A percentile compares a stretch with the other conserved stretches of the same genome.
phyloP scores from a whole-genome alignment of 1,284 basidiomycete species.

The Tylopilus sp. region DNA sequence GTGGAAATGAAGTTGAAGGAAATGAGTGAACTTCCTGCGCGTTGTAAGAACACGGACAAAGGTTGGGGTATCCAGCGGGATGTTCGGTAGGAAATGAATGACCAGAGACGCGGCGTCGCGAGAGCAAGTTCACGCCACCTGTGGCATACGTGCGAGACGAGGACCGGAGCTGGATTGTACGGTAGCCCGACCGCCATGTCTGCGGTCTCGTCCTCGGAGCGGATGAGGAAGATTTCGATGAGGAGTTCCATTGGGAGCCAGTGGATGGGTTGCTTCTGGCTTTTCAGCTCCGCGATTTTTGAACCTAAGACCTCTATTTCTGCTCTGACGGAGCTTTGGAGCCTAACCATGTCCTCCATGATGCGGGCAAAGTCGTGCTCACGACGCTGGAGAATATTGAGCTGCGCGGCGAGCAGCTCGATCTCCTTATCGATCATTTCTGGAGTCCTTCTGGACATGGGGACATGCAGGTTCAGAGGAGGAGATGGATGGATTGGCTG shows the following conservation, averaged over 20 bases:
- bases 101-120: conserved; percentile 43
- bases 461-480: neutral
- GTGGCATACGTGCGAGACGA: conserved; percentile 45
- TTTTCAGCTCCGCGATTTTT: conserved; percentile 35
- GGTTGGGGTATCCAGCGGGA: conserved; percentile 26
- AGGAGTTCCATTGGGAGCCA: conserved; percentile 50
- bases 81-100: conserved; percentile 35
- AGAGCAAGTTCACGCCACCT: conserved; percentile 45
- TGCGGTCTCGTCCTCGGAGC: conserved; percentile 22
- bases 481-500: neutral
- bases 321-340: conserved; percentile 35
- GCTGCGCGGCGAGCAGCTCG: conserved; percentile 36
- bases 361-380: conserved; percentile 40
- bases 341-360: conserved; percentile 38
- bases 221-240: conserved; percentile 39
- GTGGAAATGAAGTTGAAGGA: conserved; percentile 34
- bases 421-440: conserved; percentile 36
- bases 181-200: conserved; percentile 17
- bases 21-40: conserved; percentile 36
- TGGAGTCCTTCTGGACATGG: conserved; percentile 21
- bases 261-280: conserved; percentile 42
- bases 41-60: conserved; percentile 34
- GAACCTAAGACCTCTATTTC: conserved; percentile 33
- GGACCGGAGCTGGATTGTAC: conserved; percentile 35
- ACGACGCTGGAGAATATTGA: conserved; percentile 35